Percentiles rank a stretch among this genome's conserved stretches.
phyloP scores from a whole-genome alignment of 805 yeast genomes.

The Candida khao-thaluensis region DNA sequence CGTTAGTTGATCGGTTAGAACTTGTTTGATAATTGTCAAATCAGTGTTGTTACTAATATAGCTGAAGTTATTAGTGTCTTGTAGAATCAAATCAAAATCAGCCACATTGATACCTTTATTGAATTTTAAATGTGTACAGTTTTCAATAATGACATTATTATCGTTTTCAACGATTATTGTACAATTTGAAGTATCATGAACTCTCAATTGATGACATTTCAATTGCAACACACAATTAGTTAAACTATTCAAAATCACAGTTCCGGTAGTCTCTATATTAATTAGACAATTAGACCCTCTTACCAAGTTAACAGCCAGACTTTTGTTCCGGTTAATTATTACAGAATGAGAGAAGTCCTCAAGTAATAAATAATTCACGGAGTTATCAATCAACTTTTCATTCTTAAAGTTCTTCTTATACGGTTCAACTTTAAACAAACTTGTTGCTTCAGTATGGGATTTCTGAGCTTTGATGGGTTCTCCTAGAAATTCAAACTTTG shows the following conservation, averaged over 20 bases:
- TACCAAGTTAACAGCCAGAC: constrained; percentile 24
- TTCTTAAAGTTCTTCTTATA: background rate
- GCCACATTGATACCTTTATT: constrained; percentile 19
- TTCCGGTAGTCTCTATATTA: constrained; percentile 25
- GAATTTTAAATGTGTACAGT: constrained; percentile 21
- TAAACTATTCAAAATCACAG: constrained; percentile 28
- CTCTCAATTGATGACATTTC: constrained; percentile 31
- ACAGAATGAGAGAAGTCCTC: constrained; percentile 3
- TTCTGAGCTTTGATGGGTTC: constrained; percentile 21
- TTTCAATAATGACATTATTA: constrained; percentile 28
- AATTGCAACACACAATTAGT: constrained; percentile 18
- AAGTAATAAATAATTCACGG: constrained; percentile 7
- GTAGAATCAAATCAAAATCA: constrained; percentile 25
- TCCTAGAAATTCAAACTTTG: constrained; percentile 28
- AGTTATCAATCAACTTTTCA: background rate
- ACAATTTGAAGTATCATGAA: constrained; percentile 22
- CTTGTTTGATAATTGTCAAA: background rate
- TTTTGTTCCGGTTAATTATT: constrained; percentile 12
- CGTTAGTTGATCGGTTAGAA: too few relatives aligned
- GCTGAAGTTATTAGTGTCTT: background rate
- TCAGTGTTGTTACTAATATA: background rate
- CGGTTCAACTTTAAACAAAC: background rate
- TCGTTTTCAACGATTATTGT: background rate
- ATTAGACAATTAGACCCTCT: constrained; percentile 18
- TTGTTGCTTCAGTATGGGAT: background rate